phyloP scores from a whole-genome alignment of 176 grass and related monocot genomes.

The Aegilops sharonensis region DNA sequence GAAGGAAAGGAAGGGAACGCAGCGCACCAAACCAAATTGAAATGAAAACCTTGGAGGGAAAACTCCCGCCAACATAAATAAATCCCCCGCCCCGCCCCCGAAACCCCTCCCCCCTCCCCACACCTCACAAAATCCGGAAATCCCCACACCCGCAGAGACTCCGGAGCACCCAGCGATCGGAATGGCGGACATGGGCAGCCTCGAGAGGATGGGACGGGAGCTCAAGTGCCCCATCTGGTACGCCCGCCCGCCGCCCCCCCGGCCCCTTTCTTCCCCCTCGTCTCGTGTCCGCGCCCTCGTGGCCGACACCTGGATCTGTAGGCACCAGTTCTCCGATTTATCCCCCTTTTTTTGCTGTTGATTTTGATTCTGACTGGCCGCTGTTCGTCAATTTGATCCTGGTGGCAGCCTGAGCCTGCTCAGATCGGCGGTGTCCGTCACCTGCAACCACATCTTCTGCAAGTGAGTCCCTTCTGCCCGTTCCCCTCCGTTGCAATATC shows the following conservation, averaged over 20 bases:
- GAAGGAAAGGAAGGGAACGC: background rate
- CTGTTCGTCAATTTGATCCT: background rate
- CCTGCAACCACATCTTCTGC: slow-evolving; percentile 93
- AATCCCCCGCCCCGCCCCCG: background rate
- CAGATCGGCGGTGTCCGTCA: slow-evolving; percentile 53
- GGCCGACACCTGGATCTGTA: background rate
- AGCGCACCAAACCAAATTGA: slow-evolving; percentile 9
- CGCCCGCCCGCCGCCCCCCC: background rate
- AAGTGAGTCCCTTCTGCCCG: slow-evolving; percentile 42
- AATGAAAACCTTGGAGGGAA: slow-evolving; percentile 19
- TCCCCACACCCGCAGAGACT: slow-evolving; percentile 2
- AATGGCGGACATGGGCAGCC: slow-evolving; percentile 65
- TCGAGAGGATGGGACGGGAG: slow-evolving; percentile 88
- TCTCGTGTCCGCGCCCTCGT: background rate
- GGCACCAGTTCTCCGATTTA: background rate
- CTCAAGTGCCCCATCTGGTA: slow-evolving; percentile 97
- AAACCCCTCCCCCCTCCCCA: background rate
- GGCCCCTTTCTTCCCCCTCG: background rate
- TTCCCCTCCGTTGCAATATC: background rate
- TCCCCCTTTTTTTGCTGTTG: background rate
- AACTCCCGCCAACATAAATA: slow-evolving; percentile 38
- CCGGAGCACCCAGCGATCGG: background rate
- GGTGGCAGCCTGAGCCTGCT: slow-evolving; percentile 70
- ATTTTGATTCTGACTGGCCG: background rate
- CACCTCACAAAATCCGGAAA: background rate